Evolutionary conservation across 192 early-diverging fungal species (phyloP).

Genomic region (Backusella westeae): DNA sequence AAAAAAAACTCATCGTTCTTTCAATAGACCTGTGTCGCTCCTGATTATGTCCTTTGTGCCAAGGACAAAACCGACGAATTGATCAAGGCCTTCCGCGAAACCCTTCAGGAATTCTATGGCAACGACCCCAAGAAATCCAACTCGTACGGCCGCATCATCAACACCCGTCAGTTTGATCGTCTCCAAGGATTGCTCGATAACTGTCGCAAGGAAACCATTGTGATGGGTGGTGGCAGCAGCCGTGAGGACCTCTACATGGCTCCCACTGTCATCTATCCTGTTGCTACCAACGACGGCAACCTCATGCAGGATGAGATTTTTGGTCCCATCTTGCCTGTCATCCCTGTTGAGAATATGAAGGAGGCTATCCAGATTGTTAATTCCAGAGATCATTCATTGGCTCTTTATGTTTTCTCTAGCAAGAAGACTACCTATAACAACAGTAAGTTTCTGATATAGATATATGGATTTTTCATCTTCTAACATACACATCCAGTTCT

Average conservation of each 20-base stretch:
- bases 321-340: constrained; percentile 63
- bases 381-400: constrained; percentile 21
- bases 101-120: constrained; percentile 48
- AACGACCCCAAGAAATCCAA: constrained; percentile 45
- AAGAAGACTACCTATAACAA: constrained; percentile 17
- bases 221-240: constrained; percentile 49
- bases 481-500: constrained; percentile 23
- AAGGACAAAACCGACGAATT: constrained; percentile 57
- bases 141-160: constrained; percentile 73
- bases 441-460: constrained; percentile 28
- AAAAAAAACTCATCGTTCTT: background rate
- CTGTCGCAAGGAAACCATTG: constrained; percentile 31
- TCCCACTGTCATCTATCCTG: constrained; percentile 57
- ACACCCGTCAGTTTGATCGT: constrained; percentile 67
- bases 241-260: constrained; percentile 46
- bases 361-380: constrained; percentile 38
- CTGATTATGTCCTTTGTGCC: constrained; percentile 81
- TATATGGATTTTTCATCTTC: constrained; percentile 27
- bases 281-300: constrained; percentile 21
- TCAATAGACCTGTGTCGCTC: constrained; percentile 76
- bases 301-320: constrained; percentile 69
- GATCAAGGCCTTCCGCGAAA: constrained; percentile 50
- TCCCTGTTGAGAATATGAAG: constrained; percentile 35
- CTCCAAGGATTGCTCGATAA: constrained; percentile 54
- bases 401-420: constrained; percentile 32